Conservation (phyloP, 1,284 basidiomycete genomes). For the Ceratobasidium sp. region DNA sequence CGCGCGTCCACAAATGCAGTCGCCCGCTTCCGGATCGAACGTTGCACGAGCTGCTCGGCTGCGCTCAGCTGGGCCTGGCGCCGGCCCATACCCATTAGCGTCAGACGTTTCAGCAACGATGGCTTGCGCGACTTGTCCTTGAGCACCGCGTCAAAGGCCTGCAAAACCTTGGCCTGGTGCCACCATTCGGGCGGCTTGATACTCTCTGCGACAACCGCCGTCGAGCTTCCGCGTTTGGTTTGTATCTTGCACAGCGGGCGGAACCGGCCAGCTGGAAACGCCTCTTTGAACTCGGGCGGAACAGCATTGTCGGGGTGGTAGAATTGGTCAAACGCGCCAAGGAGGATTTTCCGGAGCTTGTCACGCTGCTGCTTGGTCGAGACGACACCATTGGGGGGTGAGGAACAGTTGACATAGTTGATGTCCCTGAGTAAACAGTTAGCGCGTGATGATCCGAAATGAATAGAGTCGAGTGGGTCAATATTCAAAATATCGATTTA, state of each 20-base stretch:
- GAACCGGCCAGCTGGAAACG: slow-evolving; percentile 92
- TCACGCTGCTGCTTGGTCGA: slow-evolving; percentile 87
- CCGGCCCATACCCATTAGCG: slow-evolving; percentile 76
- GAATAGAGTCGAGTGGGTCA: slow-evolving; percentile 19
- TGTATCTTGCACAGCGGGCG: slow-evolving; percentile 85
- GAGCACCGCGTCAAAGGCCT: slow-evolving; percentile 89
- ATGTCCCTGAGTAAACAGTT: slow-evolving; percentile 72
- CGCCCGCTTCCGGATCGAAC: slow-evolving; percentile 88
- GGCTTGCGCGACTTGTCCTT: slow-evolving; percentile 80
- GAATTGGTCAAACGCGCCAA: slow-evolving; percentile 83
- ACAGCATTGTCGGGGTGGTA: slow-evolving; percentile 87
- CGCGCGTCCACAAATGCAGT: slow-evolving; percentile 93
- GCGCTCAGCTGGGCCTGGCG: slow-evolving; percentile 78
- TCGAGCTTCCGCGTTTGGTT: slow-evolving; percentile 79
- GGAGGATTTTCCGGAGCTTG: slow-evolving; percentile 80
- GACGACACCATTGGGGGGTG: slow-evolving; percentile 83
- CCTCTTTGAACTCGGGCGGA: slow-evolving; percentile 93
- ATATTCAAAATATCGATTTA: neutral
- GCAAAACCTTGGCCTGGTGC: slow-evolving; percentile 88
- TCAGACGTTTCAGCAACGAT: slow-evolving; percentile 86
- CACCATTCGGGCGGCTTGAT: slow-evolving; percentile 93
- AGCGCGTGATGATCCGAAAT: neutral
- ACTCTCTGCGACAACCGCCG: slow-evolving; percentile 74
- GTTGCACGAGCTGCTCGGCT: slow-evolving; percentile 86
- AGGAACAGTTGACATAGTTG: slow-evolving; percentile 86